phyloP scores from a whole-genome alignment of 2,329 filamentous ascomycete species.

The Setomelanomma holmii region DNA sequence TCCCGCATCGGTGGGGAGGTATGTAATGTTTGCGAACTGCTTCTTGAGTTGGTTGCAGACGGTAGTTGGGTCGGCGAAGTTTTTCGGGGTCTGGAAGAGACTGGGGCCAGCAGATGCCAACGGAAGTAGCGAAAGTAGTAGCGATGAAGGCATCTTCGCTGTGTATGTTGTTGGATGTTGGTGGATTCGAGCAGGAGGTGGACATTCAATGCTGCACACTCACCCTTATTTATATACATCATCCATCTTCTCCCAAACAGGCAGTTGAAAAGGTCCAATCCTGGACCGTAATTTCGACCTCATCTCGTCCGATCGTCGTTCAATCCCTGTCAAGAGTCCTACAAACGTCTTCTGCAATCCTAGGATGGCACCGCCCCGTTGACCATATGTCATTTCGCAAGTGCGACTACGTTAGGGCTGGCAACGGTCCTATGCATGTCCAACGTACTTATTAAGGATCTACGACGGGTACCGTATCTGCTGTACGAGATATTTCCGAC shows the following conservation, averaged over 20 bases:
- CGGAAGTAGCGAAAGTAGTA: not conserved
- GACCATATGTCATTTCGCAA: not conserved
- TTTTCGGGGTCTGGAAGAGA: not conserved
- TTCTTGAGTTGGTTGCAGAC: not conserved
- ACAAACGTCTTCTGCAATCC: not conserved
- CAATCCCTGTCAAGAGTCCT: not conserved
- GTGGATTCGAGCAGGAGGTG: not conserved
- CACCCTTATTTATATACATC: not conserved
- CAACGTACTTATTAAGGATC: not conserved
- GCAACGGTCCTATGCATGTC: not conserved
- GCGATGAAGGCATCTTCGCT: not conserved
- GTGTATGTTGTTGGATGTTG: not conserved
- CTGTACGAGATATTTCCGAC: not conserved
- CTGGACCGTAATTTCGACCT: not conserved
- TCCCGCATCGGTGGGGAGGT: not conserved
- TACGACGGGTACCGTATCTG: not conserved
- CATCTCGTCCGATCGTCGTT: not conserved
- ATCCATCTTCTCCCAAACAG: not conserved
- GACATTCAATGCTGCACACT: not conserved
- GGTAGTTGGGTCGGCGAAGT: not conserved
- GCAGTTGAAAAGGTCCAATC: not conserved
- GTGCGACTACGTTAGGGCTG: not conserved
- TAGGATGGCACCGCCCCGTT: not conserved
- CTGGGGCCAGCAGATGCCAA: not conserved
- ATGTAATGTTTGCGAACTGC: not conserved